Evolutionary conservation across 495 filamentous ascomycete species (phyloP), one percentile per base, ranked within the genome.

Genomic region (Aspergillus sparsus): DNA sequence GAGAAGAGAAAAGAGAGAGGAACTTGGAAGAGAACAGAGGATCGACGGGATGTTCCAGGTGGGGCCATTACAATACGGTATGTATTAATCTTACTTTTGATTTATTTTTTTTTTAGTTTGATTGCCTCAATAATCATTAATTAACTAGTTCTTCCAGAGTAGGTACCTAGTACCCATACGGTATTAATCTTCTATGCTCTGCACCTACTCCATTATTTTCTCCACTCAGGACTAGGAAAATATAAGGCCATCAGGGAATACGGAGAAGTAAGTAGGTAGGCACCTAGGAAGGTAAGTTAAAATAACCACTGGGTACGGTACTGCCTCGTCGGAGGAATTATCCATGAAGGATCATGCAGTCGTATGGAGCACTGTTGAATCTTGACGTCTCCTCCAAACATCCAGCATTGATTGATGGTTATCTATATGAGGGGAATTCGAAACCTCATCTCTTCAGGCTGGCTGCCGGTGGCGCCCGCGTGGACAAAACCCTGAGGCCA

Each of bases 11-110:
- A 55, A 55, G 55, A 63, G 55, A 58, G 49, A 54, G 34, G 49
- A 21, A 27, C 21, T 3, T 27, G 21, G 16, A 47, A 47, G 15
- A 47, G 27, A 16, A n/a, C 4, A 47, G 39, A 46, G 16, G 61
- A 64, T 64, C 62, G 57, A 60, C 62, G 60, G 62, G 52, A 53
- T 53, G 55, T 56, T 34, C 10, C 15, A 41, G 52, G 62, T 60
- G 62, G 62, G 57, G 62, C 21, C 21, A 16, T 60, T 60, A 60
- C 56, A 34, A 55, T 64, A 64, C 32, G 13, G 32, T 53, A 35
- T 21, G 50, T n/a, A 53, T 47, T 47, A 16, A 27, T 27, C 21
- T 27, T 27, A 27, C 21, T 27, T 6, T 47, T 9, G 10, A 7
- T 47, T 21, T 6, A 8, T 16, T 46, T 46, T 41, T 10, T 41